Conservation (phyloP, 768 basidiomycete species). For the Mycena epipterygia region DNA sequence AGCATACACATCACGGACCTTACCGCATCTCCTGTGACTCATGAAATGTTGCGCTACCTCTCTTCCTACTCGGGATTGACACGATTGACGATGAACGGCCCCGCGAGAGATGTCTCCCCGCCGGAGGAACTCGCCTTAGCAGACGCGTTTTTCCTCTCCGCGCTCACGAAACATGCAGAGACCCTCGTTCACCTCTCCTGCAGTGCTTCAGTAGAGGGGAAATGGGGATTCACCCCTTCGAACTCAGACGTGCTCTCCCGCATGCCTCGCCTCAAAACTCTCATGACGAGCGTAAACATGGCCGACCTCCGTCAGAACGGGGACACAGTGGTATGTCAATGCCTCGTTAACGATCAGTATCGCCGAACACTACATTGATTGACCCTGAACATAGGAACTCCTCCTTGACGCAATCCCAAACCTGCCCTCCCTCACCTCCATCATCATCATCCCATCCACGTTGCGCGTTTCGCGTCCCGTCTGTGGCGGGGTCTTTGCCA, state of each 20-base stretch:
- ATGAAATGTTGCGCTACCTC: slow-evolving; percentile 11
- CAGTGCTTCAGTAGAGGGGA: slow-evolving; percentile 5
- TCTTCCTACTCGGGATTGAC: slow-evolving; percentile 13
- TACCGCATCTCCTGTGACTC: slow-evolving; percentile 8
- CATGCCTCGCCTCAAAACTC: slow-evolving; percentile 11
- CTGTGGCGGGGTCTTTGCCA: slow-evolving; percentile 5
- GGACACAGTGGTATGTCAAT: slow-evolving; percentile 12
- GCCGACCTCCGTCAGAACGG: slow-evolving; percentile 8
- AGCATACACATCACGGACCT: slow-evolving; percentile 14
- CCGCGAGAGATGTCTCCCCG: slow-evolving; percentile 2
- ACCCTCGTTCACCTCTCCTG: slow-evolving; percentile 11
- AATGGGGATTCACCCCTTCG: slow-evolving; percentile 10
- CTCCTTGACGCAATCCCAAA: slow-evolving; percentile 11
- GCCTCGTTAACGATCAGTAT: neutral
- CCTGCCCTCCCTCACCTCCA: slow-evolving; percentile 12
- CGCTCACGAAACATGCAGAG: slow-evolving; percentile 10
- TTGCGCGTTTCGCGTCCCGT: slow-evolving; percentile 1
- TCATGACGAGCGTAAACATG: slow-evolving; percentile 11
- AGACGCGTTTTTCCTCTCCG: slow-evolving; percentile 9
- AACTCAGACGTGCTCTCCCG: slow-evolving; percentile 8
- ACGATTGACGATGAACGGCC: slow-evolving; percentile 8
- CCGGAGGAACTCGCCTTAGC: slow-evolving; percentile 5
- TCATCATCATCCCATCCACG: slow-evolving; percentile 8
- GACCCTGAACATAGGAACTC: slow-evolving; percentile 7
- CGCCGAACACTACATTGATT: neutral